phyloP scores from a whole-genome alignment of 2,329 filamentous ascomycete species.

The Fusarium sp. region DNA sequence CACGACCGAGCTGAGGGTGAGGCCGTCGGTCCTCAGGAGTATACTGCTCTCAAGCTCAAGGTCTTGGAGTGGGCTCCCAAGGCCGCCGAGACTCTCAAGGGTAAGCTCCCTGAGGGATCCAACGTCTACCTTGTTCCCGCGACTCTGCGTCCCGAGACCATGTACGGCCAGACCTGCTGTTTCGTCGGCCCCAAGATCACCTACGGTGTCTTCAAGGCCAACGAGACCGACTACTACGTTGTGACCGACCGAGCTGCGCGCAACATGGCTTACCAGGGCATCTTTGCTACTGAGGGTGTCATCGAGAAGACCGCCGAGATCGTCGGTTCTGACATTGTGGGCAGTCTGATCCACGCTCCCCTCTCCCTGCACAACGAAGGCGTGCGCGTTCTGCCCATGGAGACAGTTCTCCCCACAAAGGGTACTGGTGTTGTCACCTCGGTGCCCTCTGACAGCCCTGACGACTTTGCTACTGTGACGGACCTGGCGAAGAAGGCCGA shows the following conservation, averaged over 20 bases:
- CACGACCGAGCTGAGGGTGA: slow-evolving; percentile 60
- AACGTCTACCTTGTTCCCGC: slow-evolving; percentile 92
- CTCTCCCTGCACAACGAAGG: slow-evolving; percentile 86
- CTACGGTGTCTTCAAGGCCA: slow-evolving; percentile 88
- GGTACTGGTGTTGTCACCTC: slow-evolving; percentile 97
- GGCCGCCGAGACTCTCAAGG: slow-evolving; percentile 76
- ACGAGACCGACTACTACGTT: slow-evolving; percentile 83
- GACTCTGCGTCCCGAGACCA: slow-evolving; percentile 93
- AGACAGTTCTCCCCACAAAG: slow-evolving; percentile 89
- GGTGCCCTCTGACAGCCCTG: slow-evolving; percentile 92
- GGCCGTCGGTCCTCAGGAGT: slow-evolving; percentile 82
- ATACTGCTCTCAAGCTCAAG: slow-evolving; percentile 90
- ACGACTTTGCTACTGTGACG: slow-evolving; percentile 89
- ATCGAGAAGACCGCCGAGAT: slow-evolving; percentile 81
- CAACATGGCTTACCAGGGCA: slow-evolving; percentile 96
- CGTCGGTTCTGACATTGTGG: slow-evolving; percentile 82
- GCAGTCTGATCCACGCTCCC: slow-evolving; percentile 89
- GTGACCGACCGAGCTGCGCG: slow-evolving; percentile 86
- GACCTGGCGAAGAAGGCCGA: slow-evolving; percentile 96
- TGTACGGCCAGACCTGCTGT: slow-evolving; percentile 98
- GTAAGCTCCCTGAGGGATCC: slow-evolving; percentile 80
- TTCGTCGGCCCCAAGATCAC: slow-evolving; percentile 91
- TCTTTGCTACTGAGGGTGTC: slow-evolving; percentile 81
- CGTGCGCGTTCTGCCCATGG: slow-evolving; percentile 94
- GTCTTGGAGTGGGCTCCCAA: slow-evolving; percentile 88